Base-by-base conservation (phyloP, 441 rosid genomes). In the Populus tomentosa region DNA sequence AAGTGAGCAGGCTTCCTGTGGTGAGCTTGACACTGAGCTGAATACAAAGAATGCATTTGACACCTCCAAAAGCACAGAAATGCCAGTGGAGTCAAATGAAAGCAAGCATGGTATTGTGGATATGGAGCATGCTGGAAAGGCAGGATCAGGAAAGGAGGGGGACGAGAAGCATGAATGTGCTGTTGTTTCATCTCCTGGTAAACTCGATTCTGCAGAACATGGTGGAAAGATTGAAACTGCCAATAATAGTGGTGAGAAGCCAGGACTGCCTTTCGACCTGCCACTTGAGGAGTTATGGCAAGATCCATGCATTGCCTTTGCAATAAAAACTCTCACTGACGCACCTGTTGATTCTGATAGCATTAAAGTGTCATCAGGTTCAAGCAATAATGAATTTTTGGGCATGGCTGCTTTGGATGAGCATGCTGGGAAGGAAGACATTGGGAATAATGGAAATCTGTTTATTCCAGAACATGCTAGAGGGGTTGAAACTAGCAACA, bases 281-380 rank as follows among this genome's bases (percentile, higher is more conserved):
- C 90, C 94, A 59, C 87, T 92, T 20, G 89, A 69, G n/a, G 96
- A 92, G 82, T 78, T 96, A 73, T 89, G 94, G 84, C 82, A 88
- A 42, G 99, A 96, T 81, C 99, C 99, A 59, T 96, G 99, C 87
- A 96, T 96, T n/a, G 99, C 98, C 63, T 96, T 96, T 86, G 99
- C 99, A 67, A 94, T 96, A 65, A 87, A 90, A 86, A 96, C 97
- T 21, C 95, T 95, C 18, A 95, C 97, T 0, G 99, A 94, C 74
- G 85, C 83, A 66, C 71, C 91, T 0, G 87, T 88, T 69, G 86
- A 80, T 80, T 83, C 88, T 20, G 83, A 78, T 70, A 73, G 71
- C 59, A 71, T 80, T 28, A 84, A 85, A 46, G 63, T 73, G 33
- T 82, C 90, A 69, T n/a, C 77, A 36, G 89, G 84, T 69, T 84